phyloP scores from a whole-genome alignment of 306 rosid genomes.

The Sindora glabra region DNA sequence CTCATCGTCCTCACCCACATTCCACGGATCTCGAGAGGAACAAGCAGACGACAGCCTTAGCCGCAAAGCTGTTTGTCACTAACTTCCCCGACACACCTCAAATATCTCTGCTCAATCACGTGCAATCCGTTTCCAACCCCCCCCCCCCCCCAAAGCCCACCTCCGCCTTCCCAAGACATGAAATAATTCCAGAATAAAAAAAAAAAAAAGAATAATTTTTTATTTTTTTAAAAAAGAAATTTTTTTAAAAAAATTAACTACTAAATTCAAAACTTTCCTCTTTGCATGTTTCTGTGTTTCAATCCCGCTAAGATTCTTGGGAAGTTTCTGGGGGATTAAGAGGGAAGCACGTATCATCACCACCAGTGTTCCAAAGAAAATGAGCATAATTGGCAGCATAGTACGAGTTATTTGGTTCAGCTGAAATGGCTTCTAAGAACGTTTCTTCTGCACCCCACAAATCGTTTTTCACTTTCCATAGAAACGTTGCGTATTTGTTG shows the following conservation, averaged over 20 bases:
- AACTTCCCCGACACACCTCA: not conserved
- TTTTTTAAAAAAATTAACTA: too few relatives aligned
- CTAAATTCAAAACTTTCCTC: too few relatives aligned
- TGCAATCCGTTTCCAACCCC: conserved; percentile 1
- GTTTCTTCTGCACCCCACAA: conserved; percentile 93
- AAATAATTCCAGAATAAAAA: too few relatives aligned
- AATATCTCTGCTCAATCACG: not conserved
- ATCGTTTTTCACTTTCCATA: conserved; percentile 70
- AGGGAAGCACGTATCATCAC: conserved; percentile 87
- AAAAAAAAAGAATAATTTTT: too few relatives aligned
- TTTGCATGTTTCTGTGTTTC: too few relatives aligned
- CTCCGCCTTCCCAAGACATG: too few relatives aligned
- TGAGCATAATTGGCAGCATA: conserved; percentile 84
- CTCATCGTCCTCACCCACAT: not conserved
- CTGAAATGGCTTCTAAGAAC: conserved; percentile 67
- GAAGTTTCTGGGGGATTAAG: conserved; percentile 37
- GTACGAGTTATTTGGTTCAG: conserved; percentile 62
- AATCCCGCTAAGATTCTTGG: conserved; percentile 34
- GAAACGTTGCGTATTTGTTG: conserved; percentile 69
- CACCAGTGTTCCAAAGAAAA: conserved; percentile 94
- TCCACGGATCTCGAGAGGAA: not conserved
- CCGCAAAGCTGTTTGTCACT: conserved; percentile 7
- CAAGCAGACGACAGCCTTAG: not conserved
- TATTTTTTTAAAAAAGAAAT: too few relatives aligned
- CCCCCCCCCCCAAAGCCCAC: too few relatives aligned